Base-by-base conservation (phyloP, 495 filamentous ascomycete genomes). In the Saxophila tyrrhenica region DNA sequence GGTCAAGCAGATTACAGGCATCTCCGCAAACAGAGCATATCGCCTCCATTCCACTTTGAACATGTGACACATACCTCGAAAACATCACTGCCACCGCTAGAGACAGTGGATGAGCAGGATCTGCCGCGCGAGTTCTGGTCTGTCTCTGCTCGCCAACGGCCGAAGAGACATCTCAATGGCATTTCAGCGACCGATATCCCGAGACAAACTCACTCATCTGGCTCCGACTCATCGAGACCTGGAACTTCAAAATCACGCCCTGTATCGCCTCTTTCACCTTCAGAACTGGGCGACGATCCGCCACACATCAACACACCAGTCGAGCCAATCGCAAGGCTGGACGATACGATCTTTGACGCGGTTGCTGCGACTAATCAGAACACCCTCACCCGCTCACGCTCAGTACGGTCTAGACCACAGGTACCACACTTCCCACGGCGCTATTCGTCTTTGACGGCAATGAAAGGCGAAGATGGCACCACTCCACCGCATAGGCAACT, bases 1-100 rank as follows among this genome's bases (percentile, higher is more conserved):
- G n/a, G 22, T 42, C 48, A 16, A 54, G 16, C 29, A 59, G 56
- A 59, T 38, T 59, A 54, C 39, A 50, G 56, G 7, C 49, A 59
- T 22, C 48, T 59, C 13, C 19, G 43, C 15, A 59, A 59, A 48
- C 25, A 22, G 3, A 59, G 51, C 60, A 94, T 95, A 48, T 95
- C 89, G 0, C 80, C 78, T 21, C 89, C 89, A 3, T 94, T 85
- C 67, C 85, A 90, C 67, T 95, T 95, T 62, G 87, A 90, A 59
- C 89, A 94, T 67, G 69, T 95, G 44, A 85, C 84, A 22, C 86
- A 94, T 64, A 87, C 84, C 16, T 78, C 77, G 38, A 80, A 77
- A 21, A 70, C 82, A 15, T 78, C 85, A 52, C 74, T 87, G 45
- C 73, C 81, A 15, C 71, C 73, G 13, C 59, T 87, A 25, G 75